A percentile compares a stretch with the other conserved stretches of the same genome.
These are phyloP conservation scores for Diplocarpon rosae DNA, from an alignment of 2,329 filamentous ascomycete genomes.

Conservation along the genomic window DNA sequence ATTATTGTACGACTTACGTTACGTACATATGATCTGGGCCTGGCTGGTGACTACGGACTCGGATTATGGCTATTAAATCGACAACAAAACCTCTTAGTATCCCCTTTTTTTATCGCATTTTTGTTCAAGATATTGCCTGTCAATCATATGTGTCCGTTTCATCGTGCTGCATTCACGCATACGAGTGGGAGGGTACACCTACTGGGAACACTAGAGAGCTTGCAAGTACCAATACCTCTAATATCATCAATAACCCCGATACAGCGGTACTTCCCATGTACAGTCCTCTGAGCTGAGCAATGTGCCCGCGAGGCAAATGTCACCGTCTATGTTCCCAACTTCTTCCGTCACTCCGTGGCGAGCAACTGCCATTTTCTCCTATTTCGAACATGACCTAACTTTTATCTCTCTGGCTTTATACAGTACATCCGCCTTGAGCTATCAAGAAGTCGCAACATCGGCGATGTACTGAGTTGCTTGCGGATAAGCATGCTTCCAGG, in stretches of 20 bases:
- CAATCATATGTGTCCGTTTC: conserved; percentile 4
- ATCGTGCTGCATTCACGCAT: conserved; percentile 29
- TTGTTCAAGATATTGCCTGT: no score
- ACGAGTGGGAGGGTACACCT: conserved; percentile 32
- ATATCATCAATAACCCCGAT: conserved; percentile 28
- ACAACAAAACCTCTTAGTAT: no score
- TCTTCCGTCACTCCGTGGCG: conserved; percentile 14
- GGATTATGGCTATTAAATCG: no score
- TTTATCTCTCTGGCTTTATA: background rate
- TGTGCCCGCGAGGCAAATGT: conserved; percentile 34
- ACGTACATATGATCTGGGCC: no score
- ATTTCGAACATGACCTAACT: conserved; percentile 3
- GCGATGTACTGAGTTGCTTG: no score
- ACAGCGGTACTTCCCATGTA: conserved; percentile 30
- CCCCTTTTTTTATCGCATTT: no score
- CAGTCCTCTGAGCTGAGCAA: conserved; percentile 35
- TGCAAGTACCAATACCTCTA: conserved; percentile 29
- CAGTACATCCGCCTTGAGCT: background rate
- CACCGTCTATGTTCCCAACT: conserved; percentile 33
- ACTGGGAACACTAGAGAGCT: conserved; percentile 29
- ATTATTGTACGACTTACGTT: no score
- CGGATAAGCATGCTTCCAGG: no score
- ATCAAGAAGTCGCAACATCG: background rate
- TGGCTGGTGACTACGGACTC: no score
- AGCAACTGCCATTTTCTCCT: conserved; percentile 7